Conservation (phyloP, 2,329 filamentous ascomycete genomes). For the Diaporthe longicolla region DNA sequence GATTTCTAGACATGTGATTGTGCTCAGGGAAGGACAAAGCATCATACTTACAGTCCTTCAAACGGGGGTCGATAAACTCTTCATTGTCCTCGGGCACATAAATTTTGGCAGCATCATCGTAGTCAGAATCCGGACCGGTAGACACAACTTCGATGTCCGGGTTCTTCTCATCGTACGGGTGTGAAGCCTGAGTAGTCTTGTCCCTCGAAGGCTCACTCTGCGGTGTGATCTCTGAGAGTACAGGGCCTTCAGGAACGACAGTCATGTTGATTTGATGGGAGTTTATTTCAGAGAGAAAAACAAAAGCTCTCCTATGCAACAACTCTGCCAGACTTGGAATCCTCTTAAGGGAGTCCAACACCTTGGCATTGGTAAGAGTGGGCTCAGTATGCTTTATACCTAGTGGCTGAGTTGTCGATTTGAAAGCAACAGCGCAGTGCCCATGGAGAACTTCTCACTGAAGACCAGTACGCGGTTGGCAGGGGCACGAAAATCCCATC, state of each 20-base stretch:
- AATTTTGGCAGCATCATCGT: conserved; percentile 44
- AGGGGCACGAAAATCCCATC: neutral
- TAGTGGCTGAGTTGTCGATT: neutral
- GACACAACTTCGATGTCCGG: conserved; percentile 38
- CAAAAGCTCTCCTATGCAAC: neutral
- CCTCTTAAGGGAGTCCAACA: no score
- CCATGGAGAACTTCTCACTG: neutral
- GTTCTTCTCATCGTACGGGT: conserved; percentile 29
- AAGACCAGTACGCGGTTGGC: neutral
- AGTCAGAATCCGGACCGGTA: conserved; percentile 31
- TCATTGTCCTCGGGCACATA: conserved; percentile 49
- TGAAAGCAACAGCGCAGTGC: neutral
- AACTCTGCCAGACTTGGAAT: neutral
- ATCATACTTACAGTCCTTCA: conserved; percentile 46
- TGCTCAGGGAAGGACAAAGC: neutral
- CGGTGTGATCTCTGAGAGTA: neutral
- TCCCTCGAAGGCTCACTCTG: conserved; percentile 4
- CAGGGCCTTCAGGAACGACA: conserved; percentile 27
- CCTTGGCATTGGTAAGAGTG: no score
- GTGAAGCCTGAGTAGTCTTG: neutral
- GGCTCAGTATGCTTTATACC: conserved; percentile 4
- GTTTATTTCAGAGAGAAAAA: neutral
- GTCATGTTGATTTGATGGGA: conserved; percentile 17
- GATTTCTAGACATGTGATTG: neutral
- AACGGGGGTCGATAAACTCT: conserved; percentile 50